Conservation (phyloP, 2,329 filamentous ascomycete genomes). For the Scolecobasidium constrictum region DNA sequence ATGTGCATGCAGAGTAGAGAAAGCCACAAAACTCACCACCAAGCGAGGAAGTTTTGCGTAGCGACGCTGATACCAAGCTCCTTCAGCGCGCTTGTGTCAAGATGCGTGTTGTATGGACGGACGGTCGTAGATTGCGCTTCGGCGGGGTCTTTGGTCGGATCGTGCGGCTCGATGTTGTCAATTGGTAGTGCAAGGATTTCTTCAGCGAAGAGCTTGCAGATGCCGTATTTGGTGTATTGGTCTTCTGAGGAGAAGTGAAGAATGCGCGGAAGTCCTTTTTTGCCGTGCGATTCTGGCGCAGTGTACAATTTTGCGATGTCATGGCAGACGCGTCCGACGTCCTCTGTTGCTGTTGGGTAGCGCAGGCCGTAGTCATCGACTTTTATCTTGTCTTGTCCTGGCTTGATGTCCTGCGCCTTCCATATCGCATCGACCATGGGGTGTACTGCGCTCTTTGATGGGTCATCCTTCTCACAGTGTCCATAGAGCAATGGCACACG, state of each 20-base stretch:
- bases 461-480: conserved; percentile 50
- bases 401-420: conserved; percentile 52
- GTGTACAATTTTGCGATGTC: conserved; percentile 65
- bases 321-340: conserved; percentile 67
- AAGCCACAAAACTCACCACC: conserved; percentile 54
- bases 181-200: conserved; percentile 62
- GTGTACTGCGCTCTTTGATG: conserved; percentile 68
- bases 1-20: not conserved
- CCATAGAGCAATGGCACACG: conserved; percentile 81
- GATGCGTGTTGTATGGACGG: conserved; percentile 78
- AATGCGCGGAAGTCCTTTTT: conserved; percentile 51
- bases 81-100: conserved; percentile 64
- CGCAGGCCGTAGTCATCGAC: conserved; percentile 82
- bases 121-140: conserved; percentile 57
- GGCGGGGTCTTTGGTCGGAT: conserved; percentile 57
- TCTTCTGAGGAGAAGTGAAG: conserved; percentile 85
- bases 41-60: conserved; percentile 64
- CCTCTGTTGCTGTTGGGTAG: conserved; percentile 82
- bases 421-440: conserved; percentile 65
- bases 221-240: conserved; percentile 79
- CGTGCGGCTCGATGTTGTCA: conserved; percentile 47
- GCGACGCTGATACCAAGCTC: conserved; percentile 64
- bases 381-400: conserved; percentile 44
- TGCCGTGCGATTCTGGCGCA: conserved; percentile 23
- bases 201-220: conserved; percentile 65